Base-by-base conservation (phyloP, 1,284 basidiomycete genomes). In the Apiotrichum veenhuisii region DNA sequence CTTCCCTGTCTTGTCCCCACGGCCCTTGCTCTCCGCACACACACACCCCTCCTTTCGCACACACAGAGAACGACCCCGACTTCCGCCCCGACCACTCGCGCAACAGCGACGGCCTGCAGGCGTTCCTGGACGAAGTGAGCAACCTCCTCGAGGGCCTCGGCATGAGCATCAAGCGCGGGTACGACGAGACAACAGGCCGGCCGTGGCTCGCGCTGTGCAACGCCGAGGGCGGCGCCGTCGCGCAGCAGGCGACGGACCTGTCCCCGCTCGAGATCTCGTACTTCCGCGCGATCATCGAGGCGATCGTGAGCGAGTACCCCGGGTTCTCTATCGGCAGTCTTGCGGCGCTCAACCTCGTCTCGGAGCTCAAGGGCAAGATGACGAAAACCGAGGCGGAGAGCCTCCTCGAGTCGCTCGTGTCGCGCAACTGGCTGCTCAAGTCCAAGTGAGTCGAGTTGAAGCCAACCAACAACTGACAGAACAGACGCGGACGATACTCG, bases 261-360 rank as follows among this genome's bases (percentile, higher is more conserved):
- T 54, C 66, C 2, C 61, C 73, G 1, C 48, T 67, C 22, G 73
- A 77, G 55, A 60, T 77, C n/a, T 60, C 68, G 5, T 77, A 68
- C 52, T 73, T 65, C 58, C 64, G 70, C 27, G 54, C 59, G 38
- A 53, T 76, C 15, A 71, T 75, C 43, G 59, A 63, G 33, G 69
- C 61, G 23, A 75, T 77, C 37, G 64, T 75, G 36, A 51, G 57
- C 5, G 71, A 69, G 0, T 74, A 75, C 53, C 75, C 74, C 4
- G 73, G 64, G 42, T 73, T 74, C 58, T 76, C 74, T 7, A 55
- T 77, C 33, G 65, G 69, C 3, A 62, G 65, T 5, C 64, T 62
- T 14, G 61, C 65, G 43, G 75, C 75, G 0, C 51, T 67, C 17
- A 53, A 53, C 5, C 58, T 68, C 5, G 56, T 59, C 15, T 12